Conservation (phyloP, 331 rosid genomes). For the Malus hybrid region DNA sequence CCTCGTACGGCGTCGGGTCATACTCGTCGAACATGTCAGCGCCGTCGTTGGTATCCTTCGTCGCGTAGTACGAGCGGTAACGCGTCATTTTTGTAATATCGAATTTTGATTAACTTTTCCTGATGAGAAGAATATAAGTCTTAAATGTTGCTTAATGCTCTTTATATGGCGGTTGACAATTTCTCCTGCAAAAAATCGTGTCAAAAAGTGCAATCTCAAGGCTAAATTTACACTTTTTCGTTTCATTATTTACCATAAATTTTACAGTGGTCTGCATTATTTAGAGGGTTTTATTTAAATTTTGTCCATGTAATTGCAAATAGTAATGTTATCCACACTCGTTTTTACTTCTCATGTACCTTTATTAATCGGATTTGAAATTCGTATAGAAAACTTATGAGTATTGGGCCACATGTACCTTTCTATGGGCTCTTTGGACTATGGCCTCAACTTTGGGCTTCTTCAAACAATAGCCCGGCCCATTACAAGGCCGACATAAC, state of each 20-base stretch:
- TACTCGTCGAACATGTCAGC: background rate
- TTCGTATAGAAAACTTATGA: too few species aligned
- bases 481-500: background rate
- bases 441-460: background rate
- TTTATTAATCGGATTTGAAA: too few species aligned
- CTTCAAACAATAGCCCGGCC: too few species aligned
- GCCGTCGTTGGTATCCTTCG: background rate
- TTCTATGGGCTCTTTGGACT: background rate
- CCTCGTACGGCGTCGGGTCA: constrained; percentile 4
- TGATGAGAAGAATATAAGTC: background rate
- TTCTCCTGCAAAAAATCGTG: background rate
- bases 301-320: background rate
- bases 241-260: background rate
- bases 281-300: background rate
- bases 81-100: background rate
- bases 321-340: too few species aligned
- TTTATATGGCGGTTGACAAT: background rate
- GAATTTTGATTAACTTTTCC: background rate
- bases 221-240: background rate
- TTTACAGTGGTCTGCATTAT: background rate
- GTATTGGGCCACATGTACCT: too few species aligned
- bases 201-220: too few species aligned
- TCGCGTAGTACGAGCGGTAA: background rate
- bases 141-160: background rate
- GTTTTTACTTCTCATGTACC: rapidly evolving